Conservation (phyloP, 1,139 yeast species). For the Meyerozyma guilliermondii region DNA sequence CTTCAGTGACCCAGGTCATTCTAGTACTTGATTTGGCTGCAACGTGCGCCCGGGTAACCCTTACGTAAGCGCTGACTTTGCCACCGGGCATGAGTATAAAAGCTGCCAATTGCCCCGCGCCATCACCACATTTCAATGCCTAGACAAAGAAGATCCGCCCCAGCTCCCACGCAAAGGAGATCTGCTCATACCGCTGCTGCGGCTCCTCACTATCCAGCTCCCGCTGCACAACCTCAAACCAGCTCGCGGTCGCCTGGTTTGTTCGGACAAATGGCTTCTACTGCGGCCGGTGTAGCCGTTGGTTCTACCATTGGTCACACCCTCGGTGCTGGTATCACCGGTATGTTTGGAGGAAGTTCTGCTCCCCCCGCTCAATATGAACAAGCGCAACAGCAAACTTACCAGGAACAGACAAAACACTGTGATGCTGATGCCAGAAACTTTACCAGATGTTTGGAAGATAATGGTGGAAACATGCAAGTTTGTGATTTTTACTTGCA, state of each 20-base stretch:
- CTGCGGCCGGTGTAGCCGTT: constrained; percentile 99
- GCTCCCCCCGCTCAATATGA: constrained; percentile 49
- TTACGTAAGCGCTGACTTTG: not conserved
- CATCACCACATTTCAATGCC: constrained; percentile 34
- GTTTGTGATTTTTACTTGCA: constrained; percentile 94
- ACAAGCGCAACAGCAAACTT: constrained; percentile 31
- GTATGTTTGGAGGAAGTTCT: constrained; percentile 83
- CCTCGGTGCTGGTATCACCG: constrained; percentile 86
- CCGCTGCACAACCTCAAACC: constrained; percentile 16
- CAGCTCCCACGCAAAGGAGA: constrained; percentile 62
- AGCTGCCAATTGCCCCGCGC: not conserved
- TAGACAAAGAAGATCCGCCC: constrained; percentile 63
- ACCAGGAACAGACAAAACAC: constrained; percentile 48
- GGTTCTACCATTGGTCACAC: constrained; percentile 98
- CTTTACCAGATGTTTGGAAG: constrained; percentile 92
- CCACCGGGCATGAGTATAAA: not conserved
- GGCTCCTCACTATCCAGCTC: constrained; percentile 23
- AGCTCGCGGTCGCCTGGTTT: constrained; percentile 65
- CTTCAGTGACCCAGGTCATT: not conserved
- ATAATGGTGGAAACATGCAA: constrained; percentile 92
- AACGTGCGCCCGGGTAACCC: not conserved
- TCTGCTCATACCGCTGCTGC: constrained; percentile 75
- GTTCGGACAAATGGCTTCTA: constrained; percentile 95
- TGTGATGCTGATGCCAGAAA: constrained; percentile 94
- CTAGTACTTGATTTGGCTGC: not conserved